Evolutionary conservation across 768 basidiomycete species (phyloP), one percentile per base, ranked within the genome.

Genomic region (Neoboletus brunneissimus): DNA sequence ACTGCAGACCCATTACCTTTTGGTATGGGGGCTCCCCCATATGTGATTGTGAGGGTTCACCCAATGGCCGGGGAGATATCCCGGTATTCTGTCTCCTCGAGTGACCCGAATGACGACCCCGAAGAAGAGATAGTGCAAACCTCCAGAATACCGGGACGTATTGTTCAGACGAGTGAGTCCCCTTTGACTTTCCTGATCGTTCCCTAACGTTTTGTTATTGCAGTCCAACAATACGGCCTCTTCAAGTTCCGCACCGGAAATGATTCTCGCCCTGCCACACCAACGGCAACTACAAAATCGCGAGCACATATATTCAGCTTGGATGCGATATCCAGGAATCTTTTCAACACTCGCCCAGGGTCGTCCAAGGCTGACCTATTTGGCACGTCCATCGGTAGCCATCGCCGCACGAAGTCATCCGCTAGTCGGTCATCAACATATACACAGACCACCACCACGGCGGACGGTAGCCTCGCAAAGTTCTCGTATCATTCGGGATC

Each of bases 51-150:
- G 50, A 80, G 89, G 53, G 75, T 94, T 7, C 90, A 94, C 60
- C 90, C 92, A 3, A 81, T 95, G 77, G 82, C 86, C 8, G 93
- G 91, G 12, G 89, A 87, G 43, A 77, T 94, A 37, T 91, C 86
- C 59, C 85, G 92, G 51, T 93, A 84, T 71, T 83, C 81, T 48
- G 88, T 94, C 47, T 81, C 80, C 27, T 91, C 90, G 10, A 86
- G 79, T 63, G 87, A 91, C 64, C 84, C 85, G 6, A 80, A 76
- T 37, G 90, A 91, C 58, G 86, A 88, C 54, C 78, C 76, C 16
- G 88, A 89, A 63, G 90, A 93, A 66, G 91, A 92, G 64, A 90
- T 92, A 62, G 85, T 94, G 16, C 88, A 89, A 66, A 89, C 85
- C 2, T 77, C 79, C 20, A 77, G 86, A 41, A 84, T 95, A n/a